A percentile compares a stretch with the other conserved stretches of the same genome.
Conservation (phyloP, 2,329 filamentous ascomycete genomes). For the Cladophialophora yegresii region DNA sequence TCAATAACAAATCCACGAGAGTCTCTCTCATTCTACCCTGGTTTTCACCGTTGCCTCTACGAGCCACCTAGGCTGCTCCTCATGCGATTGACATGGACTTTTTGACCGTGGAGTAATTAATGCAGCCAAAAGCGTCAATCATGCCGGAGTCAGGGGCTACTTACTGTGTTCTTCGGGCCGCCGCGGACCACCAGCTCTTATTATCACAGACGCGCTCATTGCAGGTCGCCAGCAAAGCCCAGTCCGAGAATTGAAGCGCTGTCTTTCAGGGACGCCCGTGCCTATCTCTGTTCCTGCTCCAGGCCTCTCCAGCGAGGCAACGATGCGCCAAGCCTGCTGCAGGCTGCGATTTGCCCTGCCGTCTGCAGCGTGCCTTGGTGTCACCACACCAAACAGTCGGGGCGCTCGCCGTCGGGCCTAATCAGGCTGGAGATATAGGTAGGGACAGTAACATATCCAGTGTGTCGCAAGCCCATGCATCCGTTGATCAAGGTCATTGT, state of each 20-base stretch:
- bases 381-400: neutral
- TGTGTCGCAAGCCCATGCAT: neutral
- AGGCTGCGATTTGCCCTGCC: neutral
- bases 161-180: neutral
- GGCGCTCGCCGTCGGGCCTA: neutral
- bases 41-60: neutral
- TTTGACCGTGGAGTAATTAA: neutral
- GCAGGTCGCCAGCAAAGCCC: neutral
- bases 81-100: neutral
- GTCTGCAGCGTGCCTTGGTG: neutral
- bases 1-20: neutral
- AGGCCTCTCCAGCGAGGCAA: neutral
- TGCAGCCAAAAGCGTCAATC: neutral
- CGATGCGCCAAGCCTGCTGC: neutral
- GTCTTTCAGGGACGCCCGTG: neutral
- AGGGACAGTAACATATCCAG: neutral
- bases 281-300: neutral
- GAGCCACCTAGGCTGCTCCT: neutral
- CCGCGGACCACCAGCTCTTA: neutral
- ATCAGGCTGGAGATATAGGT: neutral
- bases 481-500: neutral
- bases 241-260: neutral
- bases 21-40: neutral
- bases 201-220: neutral
- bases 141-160: neutral